phyloP scores from a whole-genome alignment of 1,284 basidiomycete genomes.

The Tetrapyrgos nigripes region DNA sequence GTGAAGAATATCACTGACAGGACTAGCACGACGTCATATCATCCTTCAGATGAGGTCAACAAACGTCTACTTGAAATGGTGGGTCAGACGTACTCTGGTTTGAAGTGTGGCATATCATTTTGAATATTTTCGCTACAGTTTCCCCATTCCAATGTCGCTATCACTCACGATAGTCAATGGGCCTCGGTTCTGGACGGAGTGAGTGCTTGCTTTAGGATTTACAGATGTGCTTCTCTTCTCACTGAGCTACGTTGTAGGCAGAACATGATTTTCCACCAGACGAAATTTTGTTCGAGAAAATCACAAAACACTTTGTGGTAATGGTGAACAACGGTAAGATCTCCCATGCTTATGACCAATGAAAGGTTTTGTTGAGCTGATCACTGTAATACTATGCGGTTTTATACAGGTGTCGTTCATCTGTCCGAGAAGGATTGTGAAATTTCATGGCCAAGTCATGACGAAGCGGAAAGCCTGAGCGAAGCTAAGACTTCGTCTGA shows the following conservation, averaged over 20 bases:
- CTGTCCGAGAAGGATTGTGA: too few species aligned
- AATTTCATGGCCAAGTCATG: too few species aligned
- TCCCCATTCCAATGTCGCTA: constrained; percentile 2
- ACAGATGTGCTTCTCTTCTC: not conserved
- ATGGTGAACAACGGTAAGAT: not conserved
- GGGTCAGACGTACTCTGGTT: not conserved
- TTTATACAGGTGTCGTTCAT: too few species aligned
- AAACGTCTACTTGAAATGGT: not conserved
- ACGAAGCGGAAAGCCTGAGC: too few species aligned
- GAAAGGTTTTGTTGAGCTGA: not conserved
- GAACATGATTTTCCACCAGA: not conserved
- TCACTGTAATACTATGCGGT: not conserved
- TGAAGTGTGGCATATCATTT: too few species aligned
- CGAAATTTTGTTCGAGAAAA: not conserved
- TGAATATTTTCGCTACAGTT: not conserved
- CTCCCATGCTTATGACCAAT: not conserved
- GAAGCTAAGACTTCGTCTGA: too few species aligned
- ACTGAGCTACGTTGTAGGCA: not conserved
- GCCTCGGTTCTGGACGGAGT: constrained; percentile 6
- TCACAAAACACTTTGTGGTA: not conserved
- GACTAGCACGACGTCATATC: not conserved
- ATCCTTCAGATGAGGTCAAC: constrained; percentile 8
- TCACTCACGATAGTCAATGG: constrained; percentile 14
- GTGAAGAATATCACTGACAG: not conserved
- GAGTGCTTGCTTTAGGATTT: not conserved